Evolutionary conservation across 2,329 filamentous ascomycete species (phyloP).

Genomic region (Talaromyces verruculosus): DNA sequence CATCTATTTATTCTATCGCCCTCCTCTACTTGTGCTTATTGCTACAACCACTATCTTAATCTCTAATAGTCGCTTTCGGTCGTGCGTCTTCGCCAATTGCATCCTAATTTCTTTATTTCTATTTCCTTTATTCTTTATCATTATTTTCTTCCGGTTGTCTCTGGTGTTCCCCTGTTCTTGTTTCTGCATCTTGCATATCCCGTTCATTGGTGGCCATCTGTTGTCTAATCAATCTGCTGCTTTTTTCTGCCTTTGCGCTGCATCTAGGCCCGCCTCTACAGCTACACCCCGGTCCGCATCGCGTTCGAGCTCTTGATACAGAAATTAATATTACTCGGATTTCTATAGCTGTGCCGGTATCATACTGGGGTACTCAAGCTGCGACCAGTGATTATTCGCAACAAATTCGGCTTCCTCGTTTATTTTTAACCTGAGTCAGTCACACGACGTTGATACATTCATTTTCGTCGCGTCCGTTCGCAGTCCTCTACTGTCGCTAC

Average conservation of each 20-base stretch:
- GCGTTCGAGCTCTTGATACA: slow-evolving; percentile 21
- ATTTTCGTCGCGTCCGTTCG: slow-evolving; percentile 3
- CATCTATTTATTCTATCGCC: slow-evolving; percentile 7
- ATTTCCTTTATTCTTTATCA: slow-evolving; percentile 26
- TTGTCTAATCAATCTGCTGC: slow-evolving; percentile 20
- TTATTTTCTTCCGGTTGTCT: neutral
- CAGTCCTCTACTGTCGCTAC: slow-evolving; percentile 20
- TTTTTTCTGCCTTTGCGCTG: slow-evolving; percentile 17
- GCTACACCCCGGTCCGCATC: slow-evolving; percentile 27
- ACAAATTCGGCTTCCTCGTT: neutral
- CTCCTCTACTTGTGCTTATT: slow-evolving; percentile 4
- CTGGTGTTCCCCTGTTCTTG: neutral
- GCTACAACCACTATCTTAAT: slow-evolving; percentile 14
- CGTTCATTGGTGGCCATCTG: slow-evolving; percentile 17
- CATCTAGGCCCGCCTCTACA: slow-evolving; percentile 23
- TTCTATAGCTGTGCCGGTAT: neutral
- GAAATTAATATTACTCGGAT: neutral
- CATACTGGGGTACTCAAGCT: neutral
- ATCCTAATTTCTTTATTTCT: slow-evolving; percentile 16
- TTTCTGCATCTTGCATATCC: slow-evolving; percentile 20
- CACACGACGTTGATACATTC: slow-evolving; percentile 1
- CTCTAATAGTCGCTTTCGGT: slow-evolving; percentile 23
- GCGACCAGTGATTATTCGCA: neutral
- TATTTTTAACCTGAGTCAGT: neutral
- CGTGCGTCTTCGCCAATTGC: slow-evolving; percentile 22